Evolutionary conservation across 108 stramenopile genomes (phyloP), one percentile per base, ranked within the genome.

Genomic region (Fragilaria crotonensis): DNA sequence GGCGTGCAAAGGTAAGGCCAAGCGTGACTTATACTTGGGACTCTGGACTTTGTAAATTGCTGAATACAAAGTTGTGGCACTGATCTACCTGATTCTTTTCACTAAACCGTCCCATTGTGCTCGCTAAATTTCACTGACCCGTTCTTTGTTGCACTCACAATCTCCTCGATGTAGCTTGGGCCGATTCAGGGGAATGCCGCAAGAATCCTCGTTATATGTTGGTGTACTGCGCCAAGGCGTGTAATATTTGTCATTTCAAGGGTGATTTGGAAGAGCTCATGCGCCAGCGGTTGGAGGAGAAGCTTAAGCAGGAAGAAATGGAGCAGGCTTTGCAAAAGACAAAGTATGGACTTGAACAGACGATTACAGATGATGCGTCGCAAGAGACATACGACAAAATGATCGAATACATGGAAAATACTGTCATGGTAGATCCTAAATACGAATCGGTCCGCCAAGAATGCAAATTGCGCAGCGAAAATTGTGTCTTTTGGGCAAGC

Each of bases 381-480:
- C 36, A 41, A 41, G 36, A 56, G 28, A n/a, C 33, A 33, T 1
- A 80, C 59, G 56, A 60, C 33, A 58, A 75, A 48, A 75, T 76
- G 3, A 54, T 76, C 23, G 60, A 50, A 0, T 52, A 52, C 51
- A 52, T 52, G 48, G 18, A 51, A 30, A 32, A 67, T 25, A 33
- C 49, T 29, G 61, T 62, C 21, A 26, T 48, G 31, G 23, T 19
- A 9, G 52, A 69, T 21, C 46, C 47, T 0, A 33, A 50, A 5
- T 72, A 65, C 54, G 30, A 18, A 4, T 53, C 47, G 14, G 67
- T 81, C 27, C 27, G 59, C 33, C 23, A 47, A 17, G 36, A 41
- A 29, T 81, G 80, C 51, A 46, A 50, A 25, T 78, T 80, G 49
- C 26, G 46, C 33, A 33, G 80, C 23, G 45, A 0, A 11, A 11